Base-by-base conservation (phyloP, 2,329 filamentous ascomycete species). In the Zymoseptoria crescenta region DNA sequence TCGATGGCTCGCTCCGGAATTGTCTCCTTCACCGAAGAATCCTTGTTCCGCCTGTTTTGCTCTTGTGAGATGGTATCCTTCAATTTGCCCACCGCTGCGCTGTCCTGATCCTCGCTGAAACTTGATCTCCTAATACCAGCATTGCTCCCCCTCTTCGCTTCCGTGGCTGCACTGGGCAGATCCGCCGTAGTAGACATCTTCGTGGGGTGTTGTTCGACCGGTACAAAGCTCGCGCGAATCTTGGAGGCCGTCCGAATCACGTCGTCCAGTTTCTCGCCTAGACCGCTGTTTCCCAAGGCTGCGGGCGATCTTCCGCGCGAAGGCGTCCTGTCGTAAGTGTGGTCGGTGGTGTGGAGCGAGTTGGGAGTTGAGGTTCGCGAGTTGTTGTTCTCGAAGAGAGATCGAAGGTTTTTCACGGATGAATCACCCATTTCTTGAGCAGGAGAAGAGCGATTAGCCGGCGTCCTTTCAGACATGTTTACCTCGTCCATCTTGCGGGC, bases 371-470 rank as follows among this genome's bases (percentile, higher is more conserved):
- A 64, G 56, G 41, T 58, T 48, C 63, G 67, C 59, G 73, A 67
- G 57, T 72, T 69, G 63, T 73, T 76, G 64, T 70, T 74, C 71
- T 80, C 78, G 69, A 80, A 80, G 72, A 79, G 75, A 59, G 77
- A 77, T 68, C 77, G 73, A 59, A 80, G 72, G 66, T 77, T 77
- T 65, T 77, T 74, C 64, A 80, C 77, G 65, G 75, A 76, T 58
- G 70, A 74, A 59, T 65, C 29, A 30, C 29, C 29, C 35, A 45
- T 45, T 13, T 13, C 35, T 45, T 24, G 24, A 24, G 35, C n/a
- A 13, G 5, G 3, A n/a, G 35, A 45, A 16, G 35, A 45, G 35
- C 35, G 35, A 16, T 45, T 16, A 45, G 35, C 35, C 10, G 35
- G 35, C 35, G 35, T n/a, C 6, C 35, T 16, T n/a, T 45, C 35